Conservation (phyloP, 208 protist species). For the Trypanosoma platydactyli region DNA sequence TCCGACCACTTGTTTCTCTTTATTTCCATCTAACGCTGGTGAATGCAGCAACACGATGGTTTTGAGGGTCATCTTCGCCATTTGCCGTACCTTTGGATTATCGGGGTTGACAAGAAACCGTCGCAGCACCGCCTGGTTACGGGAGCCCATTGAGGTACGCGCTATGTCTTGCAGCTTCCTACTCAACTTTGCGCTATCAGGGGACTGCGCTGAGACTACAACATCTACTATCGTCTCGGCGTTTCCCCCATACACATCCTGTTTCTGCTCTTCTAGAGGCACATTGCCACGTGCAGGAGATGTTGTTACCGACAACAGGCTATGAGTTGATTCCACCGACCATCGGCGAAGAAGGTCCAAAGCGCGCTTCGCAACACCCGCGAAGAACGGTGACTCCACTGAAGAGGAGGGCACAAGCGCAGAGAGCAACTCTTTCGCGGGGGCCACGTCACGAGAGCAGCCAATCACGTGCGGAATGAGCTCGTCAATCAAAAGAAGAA, state of each 20-base stretch:
- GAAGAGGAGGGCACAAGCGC: constrained; percentile 43
- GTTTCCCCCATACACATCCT: neutral
- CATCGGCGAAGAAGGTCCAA: constrained; percentile 48
- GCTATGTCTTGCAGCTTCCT: constrained; percentile 39
- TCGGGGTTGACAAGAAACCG: constrained; percentile 44
- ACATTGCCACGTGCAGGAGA: neutral
- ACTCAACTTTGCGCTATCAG: constrained; percentile 8
- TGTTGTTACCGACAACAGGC: neutral
- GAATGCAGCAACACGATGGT: constrained; percentile 15
- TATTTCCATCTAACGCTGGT: neutral
- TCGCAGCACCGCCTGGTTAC: constrained; percentile 41
- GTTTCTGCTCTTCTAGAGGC: neutral
- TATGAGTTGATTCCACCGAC: constrained; percentile 18
- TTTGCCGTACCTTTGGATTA: constrained; percentile 34
- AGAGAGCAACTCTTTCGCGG: constrained; percentile 42
- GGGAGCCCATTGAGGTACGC: constrained; percentile 46
- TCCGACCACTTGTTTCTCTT: neutral
- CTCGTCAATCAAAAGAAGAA: constrained; percentile 42
- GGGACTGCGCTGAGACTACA: neutral
- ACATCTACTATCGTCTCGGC: neutral
- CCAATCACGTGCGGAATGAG: constrained; percentile 42
- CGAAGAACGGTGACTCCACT: constrained; percentile 37
- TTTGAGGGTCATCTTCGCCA: constrained; percentile 28
- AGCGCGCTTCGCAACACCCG: constrained; percentile 42
- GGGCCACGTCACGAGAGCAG: constrained; percentile 33